These are phyloP conservation scores for Podospora comata DNA, from an alignment of 495 filamentous ascomycete species.

Conservation along the genomic window DNA sequence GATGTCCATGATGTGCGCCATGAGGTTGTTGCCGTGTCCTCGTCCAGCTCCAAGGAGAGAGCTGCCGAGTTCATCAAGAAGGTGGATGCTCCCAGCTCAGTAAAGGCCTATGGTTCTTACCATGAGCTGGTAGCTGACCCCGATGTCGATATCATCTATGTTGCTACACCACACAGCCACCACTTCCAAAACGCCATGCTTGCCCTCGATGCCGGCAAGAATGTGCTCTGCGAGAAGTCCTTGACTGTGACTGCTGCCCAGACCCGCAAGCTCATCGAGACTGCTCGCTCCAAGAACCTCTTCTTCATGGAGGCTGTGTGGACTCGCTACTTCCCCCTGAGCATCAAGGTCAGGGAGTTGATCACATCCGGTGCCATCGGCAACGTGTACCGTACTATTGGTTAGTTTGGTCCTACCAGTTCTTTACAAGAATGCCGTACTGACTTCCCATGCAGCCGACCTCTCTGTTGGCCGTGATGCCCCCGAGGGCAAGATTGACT, in stretches of 20 bases:
- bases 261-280: constrained; percentile 68
- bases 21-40: constrained; percentile 75
- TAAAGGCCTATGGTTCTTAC: constrained; percentile 79
- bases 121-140: constrained; percentile 71
- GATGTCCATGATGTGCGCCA: constrained; percentile 72
- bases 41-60: constrained; percentile 65
- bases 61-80: constrained; percentile 70
- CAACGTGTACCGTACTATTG: constrained; percentile 69
- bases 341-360: constrained; percentile 68
- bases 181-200: constrained; percentile 91
- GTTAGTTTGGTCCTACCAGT: constrained; percentile 29
- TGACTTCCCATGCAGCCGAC: constrained; percentile 51
- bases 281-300: constrained; percentile 72
- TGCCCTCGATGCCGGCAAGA: constrained; percentile 75
- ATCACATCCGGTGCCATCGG: constrained; percentile 70
- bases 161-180: constrained; percentile 92
- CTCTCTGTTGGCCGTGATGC: constrained; percentile 45
- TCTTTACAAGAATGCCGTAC: background rate
- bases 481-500: constrained; percentile 43
- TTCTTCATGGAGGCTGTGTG: constrained; percentile 98
- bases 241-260: constrained; percentile 88
- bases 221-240: constrained; percentile 90
- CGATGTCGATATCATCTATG: constrained; percentile 82
- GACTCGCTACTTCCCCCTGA: constrained; percentile 87
- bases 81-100: constrained; percentile 58